These are phyloP conservation scores for Arthrobotrys pseudoclavata DNA, from an alignment of 2,329 filamentous ascomycete genomes.

Conservation along the genomic window DNA sequence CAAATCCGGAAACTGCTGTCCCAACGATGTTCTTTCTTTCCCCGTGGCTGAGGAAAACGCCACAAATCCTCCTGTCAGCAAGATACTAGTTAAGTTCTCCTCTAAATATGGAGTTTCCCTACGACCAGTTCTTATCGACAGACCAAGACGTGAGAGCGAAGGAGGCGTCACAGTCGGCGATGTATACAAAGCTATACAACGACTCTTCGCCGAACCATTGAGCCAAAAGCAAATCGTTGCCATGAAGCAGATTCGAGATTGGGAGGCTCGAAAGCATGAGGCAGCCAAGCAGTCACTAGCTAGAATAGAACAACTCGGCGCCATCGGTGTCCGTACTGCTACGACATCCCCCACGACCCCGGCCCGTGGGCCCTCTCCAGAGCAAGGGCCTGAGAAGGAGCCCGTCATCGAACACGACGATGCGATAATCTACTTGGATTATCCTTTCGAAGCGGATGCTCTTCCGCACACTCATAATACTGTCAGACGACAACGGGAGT, in stretches of 20 bases:
- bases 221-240: constrained; percentile 35
- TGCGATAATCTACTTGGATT: constrained; percentile 36
- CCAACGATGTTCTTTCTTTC: constrained; percentile 43
- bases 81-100: constrained; percentile 44
- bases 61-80: constrained; percentile 39
- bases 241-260: constrained; percentile 45
- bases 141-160: background rate
- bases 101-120: constrained; percentile 45
- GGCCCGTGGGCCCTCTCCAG: background rate
- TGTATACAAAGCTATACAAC: constrained; percentile 46
- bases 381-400: constrained; percentile 6
- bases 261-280: constrained; percentile 49
- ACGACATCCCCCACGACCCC: background rate
- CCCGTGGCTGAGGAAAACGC: constrained; percentile 45
- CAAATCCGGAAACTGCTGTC: constrained; percentile 54
- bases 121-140: constrained; percentile 46
- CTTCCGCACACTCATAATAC: constrained; percentile 30
- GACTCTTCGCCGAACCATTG: constrained; percentile 49
- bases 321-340: background rate
- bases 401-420: constrained; percentile 51
- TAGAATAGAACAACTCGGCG: constrained; percentile 15
- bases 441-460: constrained; percentile 27
- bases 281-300: constrained; percentile 39
- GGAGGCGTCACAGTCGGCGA: constrained; percentile 50
- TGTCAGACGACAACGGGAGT: constrained; percentile 42